Base-by-base conservation (phyloP, 768 basidiomycete species). In the Lactarius tabidus region DNA sequence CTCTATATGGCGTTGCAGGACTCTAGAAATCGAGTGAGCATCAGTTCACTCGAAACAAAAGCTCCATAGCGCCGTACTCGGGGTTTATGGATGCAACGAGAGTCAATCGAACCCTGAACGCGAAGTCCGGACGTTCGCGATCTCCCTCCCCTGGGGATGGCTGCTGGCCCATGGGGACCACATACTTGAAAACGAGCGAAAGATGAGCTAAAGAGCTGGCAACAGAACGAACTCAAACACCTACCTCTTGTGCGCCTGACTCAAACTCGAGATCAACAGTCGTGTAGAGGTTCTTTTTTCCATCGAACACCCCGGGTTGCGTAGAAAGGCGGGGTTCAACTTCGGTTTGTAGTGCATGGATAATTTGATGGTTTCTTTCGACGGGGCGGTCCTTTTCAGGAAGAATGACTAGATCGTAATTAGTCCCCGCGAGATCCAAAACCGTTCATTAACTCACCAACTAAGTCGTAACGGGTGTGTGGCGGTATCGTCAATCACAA, bases 61-160 rank as follows among this genome's bases (percentile, higher is more conserved):
- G 59, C 57, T 20, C 18, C 12, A 14, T 7, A 12, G 48, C 48
- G 23, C 89, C 73, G 78, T 88, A 59, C 87, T 97, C 63, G 85
- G 97, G 76, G 86, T 98, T 67, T 89, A 98, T 77, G 81, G 96
- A 70, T 79, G 87, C 66, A 80, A 92, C 77, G 73, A 90, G 66
- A 76, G 85, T 75, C 78, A 93, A 70, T 39, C 76, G 79, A 43
- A 93, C 81, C 69, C 85, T 88, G 76, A 86, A 91, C 4, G 23
- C 6, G 23, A 26, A 15, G 14, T 84, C 77, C 67, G 85, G 89
- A 8, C 86, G 85, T 3, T 79, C 79, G 3, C 68, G 65, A 6
- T 62, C 64, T 5, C 57, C 36, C 20, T 41, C 41, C 8, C 17
- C 55, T 23, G 3, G 38, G 28, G 62, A 48, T 59, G 57, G 45